Evolutionary conservation across 495 filamentous ascomycete species (phyloP).

Genomic region (Penicillium atrosanguineum): DNA sequence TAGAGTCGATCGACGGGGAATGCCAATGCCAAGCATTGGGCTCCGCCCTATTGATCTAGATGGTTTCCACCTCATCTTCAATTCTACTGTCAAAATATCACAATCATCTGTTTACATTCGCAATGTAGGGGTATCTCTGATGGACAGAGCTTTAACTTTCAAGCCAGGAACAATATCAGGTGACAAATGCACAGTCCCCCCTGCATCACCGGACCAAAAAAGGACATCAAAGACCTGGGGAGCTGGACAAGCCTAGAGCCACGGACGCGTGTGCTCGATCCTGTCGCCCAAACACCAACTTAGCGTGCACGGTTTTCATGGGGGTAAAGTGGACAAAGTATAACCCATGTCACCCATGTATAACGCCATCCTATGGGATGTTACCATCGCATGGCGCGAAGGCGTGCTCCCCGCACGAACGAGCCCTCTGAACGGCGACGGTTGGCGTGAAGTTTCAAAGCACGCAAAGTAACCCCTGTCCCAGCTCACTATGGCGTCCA

Average conservation of each 20-base stretch:
- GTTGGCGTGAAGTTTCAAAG: slow-evolving; percentile 6
- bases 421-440: slow-evolving; percentile 2
- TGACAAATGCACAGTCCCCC: neutral
- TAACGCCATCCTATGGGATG: slow-evolving; percentile 7
- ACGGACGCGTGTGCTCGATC: slow-evolving; percentile 1
- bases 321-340: neutral
- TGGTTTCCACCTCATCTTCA: neutral
- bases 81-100: too few species aligned
- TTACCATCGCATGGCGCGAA: slow-evolving; percentile 12
- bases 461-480: slow-evolving; percentile 19
- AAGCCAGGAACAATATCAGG: neutral
- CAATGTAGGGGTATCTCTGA: too few species aligned
- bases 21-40: neutral
- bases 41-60: neutral
- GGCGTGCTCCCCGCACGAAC: slow-evolving; percentile 13
- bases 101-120: too few species aligned
- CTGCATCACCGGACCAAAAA: neutral
- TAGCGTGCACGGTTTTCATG: neutral
- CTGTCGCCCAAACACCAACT: neutral
- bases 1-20: neutral
- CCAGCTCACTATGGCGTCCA: slow-evolving; percentile 7
- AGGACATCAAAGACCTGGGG: neutral
- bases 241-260: neutral
- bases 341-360: neutral
- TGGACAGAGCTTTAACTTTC: neutral